Evolutionary conservation across 768 basidiomycete genomes (phyloP), one percentile per base, ranked within the genome.

Genomic region (Leucosporidium creatinivorum): DNA sequence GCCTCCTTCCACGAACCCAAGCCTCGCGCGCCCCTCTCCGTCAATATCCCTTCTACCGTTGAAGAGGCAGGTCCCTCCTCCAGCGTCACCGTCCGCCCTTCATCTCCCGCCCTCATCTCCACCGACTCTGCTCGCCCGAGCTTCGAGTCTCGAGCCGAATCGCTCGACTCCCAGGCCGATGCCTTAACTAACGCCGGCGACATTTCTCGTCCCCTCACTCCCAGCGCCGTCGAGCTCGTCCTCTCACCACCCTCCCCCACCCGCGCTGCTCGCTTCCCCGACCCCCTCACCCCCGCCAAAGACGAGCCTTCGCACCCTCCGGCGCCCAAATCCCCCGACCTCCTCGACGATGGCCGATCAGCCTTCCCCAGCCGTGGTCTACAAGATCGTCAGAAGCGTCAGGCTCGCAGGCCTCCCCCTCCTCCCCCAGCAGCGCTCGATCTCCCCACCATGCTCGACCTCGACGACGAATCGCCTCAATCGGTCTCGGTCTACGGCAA

Each of bases 381-480:
- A 48, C 28, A 19, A n/a, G 58, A 21, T 30, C 51, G 2, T 55
- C 48, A 61, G 61, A 25, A 26, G 17, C 61, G 44, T 1, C 44
- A 15, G 10, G 13, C 5, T 0, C 10, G 57, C 0, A 63, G 62
- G 31, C 58, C 63, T 4, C 70, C 70, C 19, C 70, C 70, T 6
- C 70, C 70, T 21, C 67, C 70, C 1, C 50, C 67, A 6, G 63
- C 66, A 1, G 63, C 69, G 12, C 25, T 72, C 54, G 57, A 52
- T 23, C 62, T 72, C 10, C 70, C 70, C 2, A 66, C 62, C 57
- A 68, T 71, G 47, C 15, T 57, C 13, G 66, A 71, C 48, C 70
- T 71, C 61, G 70, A 71, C 50, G 21, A 52, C 17, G 65, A 66
- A 47, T n/a, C 36, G 12, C 47, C 44, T 33, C 33, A 51, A 26